Conservation (phyloP, 768 basidiomycete genomes). For the Tylopilus plumbeoviolaceoides region DNA sequence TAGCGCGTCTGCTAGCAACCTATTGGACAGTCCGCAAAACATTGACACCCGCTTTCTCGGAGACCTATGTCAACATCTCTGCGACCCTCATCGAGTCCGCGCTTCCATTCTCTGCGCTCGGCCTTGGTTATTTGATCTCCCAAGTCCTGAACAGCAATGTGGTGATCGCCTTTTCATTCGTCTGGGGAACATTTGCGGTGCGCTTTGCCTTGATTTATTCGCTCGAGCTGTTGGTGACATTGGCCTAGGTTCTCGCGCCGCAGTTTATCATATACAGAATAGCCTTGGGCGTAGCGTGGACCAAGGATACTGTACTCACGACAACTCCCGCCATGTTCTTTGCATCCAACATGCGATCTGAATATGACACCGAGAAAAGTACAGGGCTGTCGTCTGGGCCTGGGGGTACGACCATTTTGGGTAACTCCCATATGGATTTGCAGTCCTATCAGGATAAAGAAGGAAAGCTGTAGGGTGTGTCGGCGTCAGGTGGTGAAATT, state of each 20-base stretch:
- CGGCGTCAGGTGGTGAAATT: background rate
- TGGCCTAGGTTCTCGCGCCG: background rate
- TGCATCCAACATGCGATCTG: background rate
- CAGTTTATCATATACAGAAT: background rate
- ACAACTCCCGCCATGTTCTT: background rate
- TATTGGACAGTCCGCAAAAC: background rate
- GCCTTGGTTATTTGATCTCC: background rate
- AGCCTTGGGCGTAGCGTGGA: background rate
- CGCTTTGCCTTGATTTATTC: background rate
- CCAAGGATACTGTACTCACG: background rate
- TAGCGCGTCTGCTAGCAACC: background rate
- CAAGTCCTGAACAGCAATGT: background rate
- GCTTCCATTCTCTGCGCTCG: background rate
- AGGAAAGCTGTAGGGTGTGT: background rate
- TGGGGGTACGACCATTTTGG: background rate
- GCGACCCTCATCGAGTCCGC: background rate
- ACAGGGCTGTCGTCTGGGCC: background rate
- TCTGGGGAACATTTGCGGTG: background rate
- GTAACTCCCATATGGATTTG: background rate
- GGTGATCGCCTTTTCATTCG: background rate
- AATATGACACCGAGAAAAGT: background rate
- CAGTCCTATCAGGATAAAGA: conserved; percentile 8
- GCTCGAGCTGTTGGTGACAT: background rate
- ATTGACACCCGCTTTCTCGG: background rate
- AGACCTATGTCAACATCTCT: background rate